A percentile compares a stretch with the other conserved stretches of the same genome.
These are phyloP conservation scores for Amyloporia xantha DNA, from an alignment of 768 basidiomycete species.

Conservation along the genomic window DNA sequence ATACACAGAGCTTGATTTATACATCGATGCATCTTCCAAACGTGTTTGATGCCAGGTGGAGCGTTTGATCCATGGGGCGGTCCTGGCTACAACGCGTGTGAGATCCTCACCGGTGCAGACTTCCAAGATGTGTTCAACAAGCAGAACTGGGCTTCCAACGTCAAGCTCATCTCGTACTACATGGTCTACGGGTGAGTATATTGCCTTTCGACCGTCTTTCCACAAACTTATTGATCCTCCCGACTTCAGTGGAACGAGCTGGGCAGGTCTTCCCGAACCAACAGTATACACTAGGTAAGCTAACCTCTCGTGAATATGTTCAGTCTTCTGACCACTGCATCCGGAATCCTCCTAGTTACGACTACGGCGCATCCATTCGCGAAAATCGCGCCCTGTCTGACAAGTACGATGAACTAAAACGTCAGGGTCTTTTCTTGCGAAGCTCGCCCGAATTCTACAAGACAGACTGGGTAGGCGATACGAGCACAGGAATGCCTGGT, in stretches of 20 bases:
- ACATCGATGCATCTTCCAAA: background rate
- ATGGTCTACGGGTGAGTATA: conserved; percentile 67
- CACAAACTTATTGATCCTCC: background rate
- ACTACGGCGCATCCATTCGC: conserved; percentile 69
- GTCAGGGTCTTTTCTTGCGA: conserved; percentile 71
- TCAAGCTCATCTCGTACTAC: conserved; percentile 77
- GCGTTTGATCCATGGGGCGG: conserved; percentile 81
- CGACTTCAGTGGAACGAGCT: conserved; percentile 65
- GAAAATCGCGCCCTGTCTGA: conserved; percentile 60
- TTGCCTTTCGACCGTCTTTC: background rate
- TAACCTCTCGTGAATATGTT: background rate
- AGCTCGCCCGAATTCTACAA: conserved; percentile 76
- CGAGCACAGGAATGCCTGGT: conserved; percentile 37
- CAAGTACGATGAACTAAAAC: conserved; percentile 75
- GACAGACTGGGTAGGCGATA: conserved; percentile 67
- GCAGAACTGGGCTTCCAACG: conserved; percentile 74
- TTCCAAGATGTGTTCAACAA: conserved; percentile 79
- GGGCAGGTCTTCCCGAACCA: conserved; percentile 76
- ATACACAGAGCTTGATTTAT: conserved; percentile 1
- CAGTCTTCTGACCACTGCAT: no score
- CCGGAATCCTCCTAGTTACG: conserved; percentile 46
- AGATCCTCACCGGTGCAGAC: conserved; percentile 58
- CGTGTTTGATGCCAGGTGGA: conserved; percentile 36
- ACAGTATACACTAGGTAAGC: conserved; percentile 51
- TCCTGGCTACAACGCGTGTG: conserved; percentile 64